A percentile compares a stretch with the other conserved stretches of the same genome.
Evolutionary conservation across 192 early-diverging fungal species (phyloP).

Genomic region (Thamnidium elegans): DNA sequence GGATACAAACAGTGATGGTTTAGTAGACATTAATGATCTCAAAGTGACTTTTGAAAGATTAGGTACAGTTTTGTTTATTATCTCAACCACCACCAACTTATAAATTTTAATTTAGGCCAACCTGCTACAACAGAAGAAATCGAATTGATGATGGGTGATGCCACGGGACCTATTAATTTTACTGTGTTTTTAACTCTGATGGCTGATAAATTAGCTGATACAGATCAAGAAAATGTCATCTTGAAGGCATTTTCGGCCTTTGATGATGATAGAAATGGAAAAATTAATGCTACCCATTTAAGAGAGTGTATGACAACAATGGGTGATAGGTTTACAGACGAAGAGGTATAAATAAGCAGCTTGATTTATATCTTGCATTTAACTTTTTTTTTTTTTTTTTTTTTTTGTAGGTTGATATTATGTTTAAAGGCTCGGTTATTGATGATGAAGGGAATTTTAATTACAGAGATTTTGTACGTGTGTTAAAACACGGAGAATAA

Average conservation of each 20-base stretch:
- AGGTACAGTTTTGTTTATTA: conserved; percentile 40
- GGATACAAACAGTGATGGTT: conserved; percentile 90
- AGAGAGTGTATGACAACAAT: conserved; percentile 89
- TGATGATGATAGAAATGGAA: conserved; percentile 80
- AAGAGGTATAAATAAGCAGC: too few relatives aligned
- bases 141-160: conserved; percentile 88
- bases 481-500: conserved; percentile 91
- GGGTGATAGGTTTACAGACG: conserved; percentile 90
- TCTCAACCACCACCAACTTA: neutral
- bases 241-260: conserved; percentile 91
- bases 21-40: conserved; percentile 90
- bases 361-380: neutral
- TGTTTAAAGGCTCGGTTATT: conserved; percentile 88
- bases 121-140: conserved; percentile 75
- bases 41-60: conserved; percentile 84
- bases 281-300: conserved; percentile 77
- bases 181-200: conserved; percentile 96
- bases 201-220: conserved; percentile 89
- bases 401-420: conserved; percentile 68
- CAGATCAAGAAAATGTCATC: conserved; percentile 90
- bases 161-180: conserved; percentile 90
- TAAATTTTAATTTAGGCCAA: conserved; percentile 47
- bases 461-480: conserved; percentile 88
- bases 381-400: conserved; percentile 7
- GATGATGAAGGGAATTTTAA: conserved; percentile 78